A percentile compares a stretch with the other conserved stretches of the same genome.
phyloP scores from a whole-genome alignment of 768 basidiomycete species.

The Paxillus involutus region DNA sequence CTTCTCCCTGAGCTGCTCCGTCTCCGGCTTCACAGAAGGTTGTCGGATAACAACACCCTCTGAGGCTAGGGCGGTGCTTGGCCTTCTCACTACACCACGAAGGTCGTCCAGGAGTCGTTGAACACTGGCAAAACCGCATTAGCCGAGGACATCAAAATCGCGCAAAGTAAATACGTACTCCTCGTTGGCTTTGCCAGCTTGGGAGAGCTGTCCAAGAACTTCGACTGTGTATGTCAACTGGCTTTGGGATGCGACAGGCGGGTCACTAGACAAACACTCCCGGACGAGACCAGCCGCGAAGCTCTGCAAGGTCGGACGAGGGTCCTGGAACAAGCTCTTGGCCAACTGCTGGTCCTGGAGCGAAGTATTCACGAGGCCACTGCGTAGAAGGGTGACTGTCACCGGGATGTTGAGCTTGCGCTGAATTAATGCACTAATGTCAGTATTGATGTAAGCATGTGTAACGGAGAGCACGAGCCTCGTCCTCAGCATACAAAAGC shows the following conservation, averaged over 20 bases:
- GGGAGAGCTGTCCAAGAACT: constrained; percentile 70
- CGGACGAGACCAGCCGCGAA: constrained; percentile 84
- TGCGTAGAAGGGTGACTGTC: constrained; percentile 83
- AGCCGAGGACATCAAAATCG: neutral
- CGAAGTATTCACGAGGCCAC: constrained; percentile 71
- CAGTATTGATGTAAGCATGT: neutral
- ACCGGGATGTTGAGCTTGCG: constrained; percentile 97
- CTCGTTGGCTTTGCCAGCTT: constrained; percentile 78
- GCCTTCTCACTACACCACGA: constrained; percentile 57
- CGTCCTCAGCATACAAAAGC: constrained; percentile 95
- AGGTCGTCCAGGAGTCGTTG: constrained; percentile 80
- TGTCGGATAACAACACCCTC: constrained; percentile 41
- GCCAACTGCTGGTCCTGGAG: constrained; percentile 91
- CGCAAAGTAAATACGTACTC: constrained; percentile 54
- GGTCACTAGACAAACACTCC: constrained; percentile 81
- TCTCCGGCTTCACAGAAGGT: constrained; percentile 63
- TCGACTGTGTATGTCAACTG: constrained; percentile 84
- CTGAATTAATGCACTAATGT: constrained; percentile 36
- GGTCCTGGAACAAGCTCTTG: constrained; percentile 77
- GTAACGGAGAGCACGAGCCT: constrained; percentile 49
- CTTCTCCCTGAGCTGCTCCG: constrained; percentile 73
- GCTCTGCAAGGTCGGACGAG: constrained; percentile 72
- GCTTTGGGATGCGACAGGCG: constrained; percentile 74
- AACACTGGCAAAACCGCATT: constrained; percentile 44
- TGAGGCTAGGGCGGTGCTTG: constrained; percentile 37